Base-by-base conservation (phyloP, 768 basidiomycete genomes). In the Ramaria sp. region DNA sequence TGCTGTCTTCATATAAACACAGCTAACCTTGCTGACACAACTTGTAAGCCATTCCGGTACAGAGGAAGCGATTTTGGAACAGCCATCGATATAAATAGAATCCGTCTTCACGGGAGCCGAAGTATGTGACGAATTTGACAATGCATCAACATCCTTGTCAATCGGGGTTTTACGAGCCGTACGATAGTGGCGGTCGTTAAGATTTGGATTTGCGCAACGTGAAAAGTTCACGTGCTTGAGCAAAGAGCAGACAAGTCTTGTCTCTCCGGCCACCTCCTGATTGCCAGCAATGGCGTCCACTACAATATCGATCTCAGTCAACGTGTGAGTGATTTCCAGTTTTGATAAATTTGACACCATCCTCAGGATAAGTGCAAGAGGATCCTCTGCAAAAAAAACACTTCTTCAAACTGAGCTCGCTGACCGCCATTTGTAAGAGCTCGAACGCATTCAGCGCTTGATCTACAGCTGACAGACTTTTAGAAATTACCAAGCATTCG, bases 21-120 rank as follows among this genome's bases (percentile, higher is more conserved):
- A 87, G 57, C 78, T 83, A 49, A 88, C 75, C 16, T 47, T 60
- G 8, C 67, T 61, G 0, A 87, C 75, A 34, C 73, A 71, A 10
- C 69, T 63, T 53, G 79, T 73, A 48, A 88, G 71, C 82, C 84
- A 87, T 1, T 76, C 76, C 13, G 85, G 59, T 64, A 76, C 70
- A 3, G 72, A 71, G 0, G 71, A 65, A 38, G 83, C 82, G n/a
- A 88, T 69, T 12, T 66, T 63, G 0, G 71, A 71, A 63, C 85
- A 88, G 16, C 71, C 71, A 61, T 88, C 77, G 30, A 82, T 66
- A 15, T 62, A 69, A 56, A 88, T 64, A 0, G 73, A 71, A 27
- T 62, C 57, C 20, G 87, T 72, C 30, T 45, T 64, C 13, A 61
- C 65, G 3, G 64, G 60, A 3, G 55, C 55, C 4, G 60, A 50